A percentile compares a stretch with the other conserved stretches of the same genome.
Conservation (phyloP, 2,329 filamentous ascomycete species). For the Tolypocladium sp. region DNA sequence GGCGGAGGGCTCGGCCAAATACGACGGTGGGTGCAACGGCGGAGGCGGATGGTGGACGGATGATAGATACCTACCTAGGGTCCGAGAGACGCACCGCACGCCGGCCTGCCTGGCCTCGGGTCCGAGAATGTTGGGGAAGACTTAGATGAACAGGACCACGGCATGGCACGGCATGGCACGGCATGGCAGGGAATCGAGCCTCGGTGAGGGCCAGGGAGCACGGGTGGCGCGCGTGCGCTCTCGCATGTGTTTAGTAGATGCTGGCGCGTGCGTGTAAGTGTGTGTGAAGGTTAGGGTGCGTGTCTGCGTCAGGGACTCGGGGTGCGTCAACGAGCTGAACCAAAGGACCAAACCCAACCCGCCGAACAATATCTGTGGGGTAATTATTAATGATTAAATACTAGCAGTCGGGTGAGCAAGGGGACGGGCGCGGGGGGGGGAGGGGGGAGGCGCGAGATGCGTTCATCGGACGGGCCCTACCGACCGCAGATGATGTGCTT, state of each 20-base stretch:
- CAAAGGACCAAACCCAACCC: background rate
- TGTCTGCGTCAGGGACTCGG: background rate
- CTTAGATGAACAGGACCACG: background rate
- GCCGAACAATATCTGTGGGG: background rate
- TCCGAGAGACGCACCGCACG: background rate
- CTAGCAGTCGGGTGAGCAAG: background rate
- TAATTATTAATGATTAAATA: too few relatives aligned
- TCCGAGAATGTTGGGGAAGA: background rate
- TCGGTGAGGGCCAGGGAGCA: slow-evolving; percentile 2
- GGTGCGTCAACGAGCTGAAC: background rate
- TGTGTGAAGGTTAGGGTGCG: background rate
- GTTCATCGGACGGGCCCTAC: background rate
- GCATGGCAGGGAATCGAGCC: background rate
- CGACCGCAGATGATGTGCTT: background rate
- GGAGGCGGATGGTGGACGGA: background rate
- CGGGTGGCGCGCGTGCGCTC: background rate
- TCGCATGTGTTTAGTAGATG: background rate
- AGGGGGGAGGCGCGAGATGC: too few relatives aligned
- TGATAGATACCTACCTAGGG: background rate
- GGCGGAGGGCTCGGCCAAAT: background rate
- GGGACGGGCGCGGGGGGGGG: background rate
- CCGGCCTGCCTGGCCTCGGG: background rate
- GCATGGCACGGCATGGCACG: background rate
- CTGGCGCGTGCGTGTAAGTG: background rate
- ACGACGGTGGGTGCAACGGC: background rate